Base-by-base conservation (phyloP, 768 basidiomycete species). In the Baorangia bicolor region DNA sequence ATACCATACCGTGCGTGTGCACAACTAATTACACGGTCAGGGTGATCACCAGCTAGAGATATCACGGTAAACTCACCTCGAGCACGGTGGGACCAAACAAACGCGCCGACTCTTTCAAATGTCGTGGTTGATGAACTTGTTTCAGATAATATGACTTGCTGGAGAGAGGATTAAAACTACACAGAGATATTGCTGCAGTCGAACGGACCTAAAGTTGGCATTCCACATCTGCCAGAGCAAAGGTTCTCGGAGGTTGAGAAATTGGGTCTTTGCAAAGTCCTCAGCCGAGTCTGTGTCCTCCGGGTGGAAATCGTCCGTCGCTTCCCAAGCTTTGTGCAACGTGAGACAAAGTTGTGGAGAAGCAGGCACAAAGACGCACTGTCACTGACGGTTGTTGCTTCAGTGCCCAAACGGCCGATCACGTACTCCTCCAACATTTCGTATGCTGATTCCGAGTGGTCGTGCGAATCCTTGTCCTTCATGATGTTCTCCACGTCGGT, bases 101-200 rank as follows among this genome's bases (percentile, higher is more conserved):
- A 60, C 92, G 85, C 2, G 95, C 94, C 18, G 90, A 87, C 49
- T 92, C 80, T 8, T 83, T 73, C 49, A 95, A 72, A 70, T 95
- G 95, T 40, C 97, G 83, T 2, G 97, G 96, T 70, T 98, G 94
- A 72, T 99, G 97, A 0, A 99, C 92, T 72, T 99, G 97, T 64
- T 92, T 83, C 47, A 99, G 78, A 69, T 99, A 99, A 72, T 94
- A 98, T 4, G 89, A 84, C 78, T 99, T 99, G 68, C 91, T 92
- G 55, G 41, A 66, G 44, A 52, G 41, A 28, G 27, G 35, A 23
- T 60, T 13, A 55, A 58, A 38, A 39, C 21, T 30, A 18, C 4
- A 40, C 20, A 11, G n/a, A 50, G 5, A 23, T 8, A 27, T 34
- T n/a, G 8, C 16, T 2, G 16, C 20, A 2, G 6, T 55, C 20